Conservation (phyloP, 2,329 filamentous ascomycete genomes). For the Xylogone sp. region DNA sequence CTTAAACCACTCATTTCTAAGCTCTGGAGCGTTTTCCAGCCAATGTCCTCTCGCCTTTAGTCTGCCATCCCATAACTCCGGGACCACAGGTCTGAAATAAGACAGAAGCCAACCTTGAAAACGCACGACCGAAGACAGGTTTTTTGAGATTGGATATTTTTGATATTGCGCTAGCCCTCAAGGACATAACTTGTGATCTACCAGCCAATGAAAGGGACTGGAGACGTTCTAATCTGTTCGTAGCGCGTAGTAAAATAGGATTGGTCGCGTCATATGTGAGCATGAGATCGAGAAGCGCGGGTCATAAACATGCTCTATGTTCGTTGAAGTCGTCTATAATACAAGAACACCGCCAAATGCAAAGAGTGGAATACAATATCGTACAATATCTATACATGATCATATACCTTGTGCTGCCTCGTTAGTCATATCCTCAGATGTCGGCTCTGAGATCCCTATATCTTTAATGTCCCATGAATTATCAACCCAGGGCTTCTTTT, state of each 20-base stretch:
- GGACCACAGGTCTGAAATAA: conserved; percentile 51
- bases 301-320: not conserved
- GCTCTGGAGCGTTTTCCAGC: not conserved
- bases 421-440: conserved; percentile 19
- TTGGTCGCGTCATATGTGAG: not conserved
- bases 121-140: conserved; percentile 19
- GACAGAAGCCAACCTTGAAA: conserved; percentile 26
- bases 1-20: not conserved
- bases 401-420: conserved; percentile 21
- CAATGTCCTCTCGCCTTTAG: conserved; percentile 53
- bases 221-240: conserved; percentile 51
- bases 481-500: conserved; percentile 77
- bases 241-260: conserved; percentile 41
- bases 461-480: conserved; percentile 71
- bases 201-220: conserved; percentile 40
- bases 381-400: conserved; percentile 12
- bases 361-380: conserved; percentile 23
- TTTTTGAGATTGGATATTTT: conserved; percentile 20
- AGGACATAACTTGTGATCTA: conserved; percentile 43
- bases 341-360: conserved; percentile 10
- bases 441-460: conserved; percentile 59
- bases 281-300: not conserved
- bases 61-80: conserved; percentile 46
- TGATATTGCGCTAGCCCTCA: conserved; percentile 45
- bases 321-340: conserved; percentile 9